phyloP scores from a whole-genome alignment of 2,329 filamentous ascomycete genomes.

The Metarhizium brunneum region DNA sequence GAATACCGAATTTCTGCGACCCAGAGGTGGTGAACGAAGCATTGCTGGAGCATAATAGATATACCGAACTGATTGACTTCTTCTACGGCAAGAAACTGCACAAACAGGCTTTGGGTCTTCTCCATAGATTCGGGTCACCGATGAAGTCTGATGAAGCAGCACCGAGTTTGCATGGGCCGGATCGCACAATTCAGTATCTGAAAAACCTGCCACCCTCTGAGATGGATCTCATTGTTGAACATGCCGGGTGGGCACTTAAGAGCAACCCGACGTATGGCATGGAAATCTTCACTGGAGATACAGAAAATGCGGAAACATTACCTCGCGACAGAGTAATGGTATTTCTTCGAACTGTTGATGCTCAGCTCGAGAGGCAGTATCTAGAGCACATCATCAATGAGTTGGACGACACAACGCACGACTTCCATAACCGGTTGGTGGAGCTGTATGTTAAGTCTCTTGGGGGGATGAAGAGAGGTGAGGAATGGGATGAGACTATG shows the following conservation, averaged over 20 bases:
- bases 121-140: slow-evolving; percentile 69
- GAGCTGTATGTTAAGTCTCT: slow-evolving; percentile 57
- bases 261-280: slow-evolving; percentile 68
- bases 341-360: slow-evolving; percentile 64
- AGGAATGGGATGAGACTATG: slow-evolving; percentile 49
- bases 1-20: slow-evolving; percentile 94
- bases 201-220: slow-evolving; percentile 79
- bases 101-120: slow-evolving; percentile 71
- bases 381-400: slow-evolving; percentile 87
- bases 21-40: slow-evolving; percentile 92
- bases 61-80: slow-evolving; percentile 94
- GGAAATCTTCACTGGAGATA: slow-evolving; percentile 89
- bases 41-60: slow-evolving; percentile 77
- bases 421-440: slow-evolving; percentile 79
- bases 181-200: slow-evolving; percentile 80
- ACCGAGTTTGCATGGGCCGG: slow-evolving; percentile 63
- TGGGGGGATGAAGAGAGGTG: slow-evolving; percentile 30
- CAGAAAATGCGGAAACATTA: slow-evolving; percentile 86
- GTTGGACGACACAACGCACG: slow-evolving; percentile 72
- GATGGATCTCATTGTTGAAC: slow-evolving; percentile 86
- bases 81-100: slow-evolving; percentile 93
- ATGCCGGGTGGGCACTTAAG: slow-evolving; percentile 77
- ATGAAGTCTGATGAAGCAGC: slow-evolving; percentile 39
- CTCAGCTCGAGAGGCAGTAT: slow-evolving; percentile 67
- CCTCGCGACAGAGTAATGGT: slow-evolving; percentile 66